Evolutionary conservation across 1,284 basidiomycete species (phyloP), one percentile per base, ranked within the genome.

Genomic region (Flammula alnicola): DNA sequence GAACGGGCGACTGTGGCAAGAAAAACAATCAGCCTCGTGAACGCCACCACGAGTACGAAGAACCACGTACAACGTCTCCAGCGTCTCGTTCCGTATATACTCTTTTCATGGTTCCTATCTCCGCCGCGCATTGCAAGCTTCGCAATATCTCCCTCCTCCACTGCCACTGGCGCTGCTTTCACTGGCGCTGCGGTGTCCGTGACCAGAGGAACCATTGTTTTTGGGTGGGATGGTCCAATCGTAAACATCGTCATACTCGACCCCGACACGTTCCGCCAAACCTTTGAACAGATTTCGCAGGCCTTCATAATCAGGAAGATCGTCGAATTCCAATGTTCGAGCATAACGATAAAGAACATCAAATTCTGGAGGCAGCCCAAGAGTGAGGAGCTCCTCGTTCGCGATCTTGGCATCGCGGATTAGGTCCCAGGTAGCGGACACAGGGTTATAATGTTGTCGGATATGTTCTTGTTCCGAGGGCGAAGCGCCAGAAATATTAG

Each of bases 301-400:
- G 49, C 92, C 93, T 43, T 86, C 88, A 66, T 95, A 96, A 73
- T 97, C 94, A 10, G 92, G 92, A 41, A 90, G 79, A 73, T 96
- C 93, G 63, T 93, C 91, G 62, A 95, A 96, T 55, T 90, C 87
- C 36, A 96, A 83, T 5, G 84, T 87, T 38, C 93, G 84, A 37
- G 89, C 84, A 71, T 96, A 95, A 55, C 72, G 71, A 70, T 91
- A 91, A 63, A 95, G 83, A 56, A 93, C 83, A 60, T 90, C 89
- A 59, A 95, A 94, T 69, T 95, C 94, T 54, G 87, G 81, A 12
- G 93, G 93, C 56, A 95, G 84, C 6, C 90, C 89, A 52, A 87
- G 80, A 37, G 90, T 93, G 43, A 96, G 79, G 52, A 87, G 79
- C 10, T 76, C 61, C 57, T 82, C 81, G 19, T 79, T 76, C 35